Evolutionary conservation across 257 asterid species (phyloP).

Genomic region (Mitragyna speciosa): DNA sequence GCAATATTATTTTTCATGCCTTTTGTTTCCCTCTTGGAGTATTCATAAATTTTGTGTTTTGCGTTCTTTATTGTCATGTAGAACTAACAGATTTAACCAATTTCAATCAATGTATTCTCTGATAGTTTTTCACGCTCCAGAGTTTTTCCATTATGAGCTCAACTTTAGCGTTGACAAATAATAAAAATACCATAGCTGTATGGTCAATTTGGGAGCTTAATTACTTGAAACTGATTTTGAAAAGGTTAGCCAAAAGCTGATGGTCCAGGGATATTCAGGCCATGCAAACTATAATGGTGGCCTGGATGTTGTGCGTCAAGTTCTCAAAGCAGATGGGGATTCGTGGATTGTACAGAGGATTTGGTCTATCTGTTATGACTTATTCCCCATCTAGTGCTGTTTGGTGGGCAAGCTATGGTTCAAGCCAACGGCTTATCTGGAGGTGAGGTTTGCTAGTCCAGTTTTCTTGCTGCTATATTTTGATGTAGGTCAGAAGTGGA

Average conservation of each 20-base stretch:
- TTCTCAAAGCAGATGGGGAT: constrained; percentile 81
- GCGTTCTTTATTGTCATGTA: not conserved
- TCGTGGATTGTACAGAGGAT: constrained; percentile 94
- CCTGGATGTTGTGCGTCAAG: constrained; percentile 82
- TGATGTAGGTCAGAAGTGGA: not conserved
- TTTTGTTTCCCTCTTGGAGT: not conserved
- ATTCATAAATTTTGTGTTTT: not conserved
- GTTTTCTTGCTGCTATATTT: constrained; percentile 12
- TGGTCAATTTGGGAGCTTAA: constrained; percentile 10
- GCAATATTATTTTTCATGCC: not conserved
- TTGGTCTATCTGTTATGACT: constrained; percentile 87
- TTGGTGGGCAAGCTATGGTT: constrained; percentile 99
- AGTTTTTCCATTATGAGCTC: not conserved
- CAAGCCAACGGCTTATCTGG: constrained; percentile 96
- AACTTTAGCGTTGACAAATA: constrained; percentile 1
- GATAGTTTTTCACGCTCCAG: not conserved
- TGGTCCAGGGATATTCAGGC: constrained; percentile 91
- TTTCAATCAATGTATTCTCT: not conserved
- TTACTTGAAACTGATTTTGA: constrained; percentile 27
- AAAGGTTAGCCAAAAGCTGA: constrained; percentile 90
- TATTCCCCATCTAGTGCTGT: constrained; percentile 98
- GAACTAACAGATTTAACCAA: not conserved
- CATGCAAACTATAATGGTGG: constrained; percentile 76
- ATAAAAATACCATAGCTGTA: not conserved
- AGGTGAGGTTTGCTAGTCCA: constrained; percentile 43